Conservation (phyloP, 345 rosid genomes). For the Syzygium jambos region DNA sequence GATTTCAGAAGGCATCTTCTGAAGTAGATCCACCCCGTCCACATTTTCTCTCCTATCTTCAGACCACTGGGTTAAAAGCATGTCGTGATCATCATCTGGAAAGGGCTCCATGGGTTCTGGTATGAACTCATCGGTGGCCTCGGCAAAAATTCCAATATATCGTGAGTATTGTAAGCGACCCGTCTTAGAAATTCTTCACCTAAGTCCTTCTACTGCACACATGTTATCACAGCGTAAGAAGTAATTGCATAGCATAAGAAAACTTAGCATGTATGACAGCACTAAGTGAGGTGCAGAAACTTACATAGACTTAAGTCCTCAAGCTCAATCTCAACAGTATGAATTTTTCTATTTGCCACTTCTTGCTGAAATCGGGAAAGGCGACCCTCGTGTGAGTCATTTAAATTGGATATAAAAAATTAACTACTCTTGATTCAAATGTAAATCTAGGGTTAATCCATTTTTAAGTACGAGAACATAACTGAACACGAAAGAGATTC, state of each 20-base stretch:
- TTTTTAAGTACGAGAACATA: too few relatives aligned
- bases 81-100: constrained; percentile 82
- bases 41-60: constrained; percentile 51
- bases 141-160: constrained; percentile 60
- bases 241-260: background rate
- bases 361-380: constrained; percentile 52
- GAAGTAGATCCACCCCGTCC: constrained; percentile 58
- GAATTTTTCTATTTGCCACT: constrained; percentile 72
- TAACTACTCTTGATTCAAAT: too few relatives aligned
- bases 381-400: background rate
- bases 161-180: constrained; percentile 75
- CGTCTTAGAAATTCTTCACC: constrained; percentile 63
- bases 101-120: constrained; percentile 86
- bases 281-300: background rate
- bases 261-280: background rate
- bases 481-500: too few relatives aligned
- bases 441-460: too few relatives aligned
- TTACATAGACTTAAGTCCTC: constrained; percentile 69
- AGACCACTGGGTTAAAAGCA: constrained; percentile 82
- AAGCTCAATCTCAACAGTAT: constrained; percentile 70
- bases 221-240: background rate
- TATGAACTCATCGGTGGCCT: constrained; percentile 70
- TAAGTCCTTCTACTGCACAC: constrained; percentile 48
- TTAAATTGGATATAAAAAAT: too few relatives aligned
- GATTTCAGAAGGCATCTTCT: constrained; percentile 80